These are phyloP conservation scores for Dothideomycetidae sp. DNA, from an alignment of 2,329 filamentous ascomycete genomes.

Conservation along the genomic window DNA sequence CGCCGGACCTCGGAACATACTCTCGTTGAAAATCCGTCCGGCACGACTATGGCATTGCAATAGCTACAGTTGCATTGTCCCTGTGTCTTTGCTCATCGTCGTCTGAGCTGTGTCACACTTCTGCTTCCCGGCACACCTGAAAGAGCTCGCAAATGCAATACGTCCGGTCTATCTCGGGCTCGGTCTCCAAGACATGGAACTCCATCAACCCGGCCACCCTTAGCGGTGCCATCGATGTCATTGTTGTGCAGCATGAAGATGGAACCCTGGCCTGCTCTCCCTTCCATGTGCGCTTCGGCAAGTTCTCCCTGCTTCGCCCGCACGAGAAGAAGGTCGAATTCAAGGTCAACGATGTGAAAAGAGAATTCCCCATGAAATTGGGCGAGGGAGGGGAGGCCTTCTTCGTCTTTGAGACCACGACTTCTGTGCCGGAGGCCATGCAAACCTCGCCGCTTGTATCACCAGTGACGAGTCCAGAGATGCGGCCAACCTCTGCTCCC, in stretches of 20 bases:
- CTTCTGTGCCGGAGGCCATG: conserved; percentile 78
- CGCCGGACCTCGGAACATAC: too few species aligned
- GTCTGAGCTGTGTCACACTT: too few species aligned
- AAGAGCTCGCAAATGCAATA: conserved; percentile 67
- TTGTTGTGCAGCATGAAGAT: conserved; percentile 93
- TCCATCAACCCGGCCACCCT: conserved; percentile 96
- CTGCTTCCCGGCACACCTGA: too few species aligned
- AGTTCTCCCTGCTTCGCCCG: conserved; percentile 87
- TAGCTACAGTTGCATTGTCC: too few species aligned
- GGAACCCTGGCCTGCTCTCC: conserved; percentile 78
- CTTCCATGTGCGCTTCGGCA: conserved; percentile 97
- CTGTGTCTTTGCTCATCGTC: too few species aligned
- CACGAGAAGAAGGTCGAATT: conserved; percentile 99
- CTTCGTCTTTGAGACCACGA: conserved; percentile 93
- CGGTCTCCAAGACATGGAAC: conserved; percentile 97
- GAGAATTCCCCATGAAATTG: conserved; percentile 94
- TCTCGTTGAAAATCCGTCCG: too few species aligned
- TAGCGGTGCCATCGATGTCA: conserved; percentile 95
- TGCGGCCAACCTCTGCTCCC: conserved; percentile 38
- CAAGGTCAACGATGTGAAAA: conserved; percentile 79
- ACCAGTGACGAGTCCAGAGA: conserved; percentile 65
- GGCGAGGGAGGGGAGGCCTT: conserved; percentile 96
- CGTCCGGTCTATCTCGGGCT: conserved; percentile 87
- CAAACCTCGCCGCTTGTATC: conserved; percentile 92
- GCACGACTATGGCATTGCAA: too few species aligned